These are phyloP conservation scores for Suillus ampliporus DNA, from an alignment of 768 basidiomycete species.

Conservation along the genomic window DNA sequence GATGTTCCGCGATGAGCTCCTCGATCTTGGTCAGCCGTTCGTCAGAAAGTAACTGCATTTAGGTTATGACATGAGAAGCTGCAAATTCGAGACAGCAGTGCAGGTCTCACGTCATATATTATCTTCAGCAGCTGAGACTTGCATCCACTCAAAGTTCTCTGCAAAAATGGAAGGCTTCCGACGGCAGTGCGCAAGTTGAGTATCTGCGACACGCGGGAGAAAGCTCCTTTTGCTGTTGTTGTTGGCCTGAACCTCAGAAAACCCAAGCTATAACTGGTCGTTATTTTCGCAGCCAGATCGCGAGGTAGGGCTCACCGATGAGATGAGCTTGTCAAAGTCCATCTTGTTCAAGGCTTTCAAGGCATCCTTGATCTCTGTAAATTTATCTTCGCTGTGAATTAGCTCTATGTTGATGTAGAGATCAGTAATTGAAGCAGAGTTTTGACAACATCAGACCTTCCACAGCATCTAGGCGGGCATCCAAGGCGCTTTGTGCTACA, in stretches of 20 bases:
- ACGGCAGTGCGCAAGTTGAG: slow-evolving; percentile 79
- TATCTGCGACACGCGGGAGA: slow-evolving; percentile 76
- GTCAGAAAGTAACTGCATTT: slow-evolving; percentile 72
- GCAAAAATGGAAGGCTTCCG: slow-evolving; percentile 65
- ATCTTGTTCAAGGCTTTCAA: slow-evolving; percentile 75
- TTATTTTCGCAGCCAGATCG: not conserved
- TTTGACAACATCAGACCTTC: slow-evolving; percentile 55
- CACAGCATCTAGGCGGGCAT: slow-evolving; percentile 86
- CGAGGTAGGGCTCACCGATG: slow-evolving; percentile 49
- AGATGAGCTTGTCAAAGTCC: slow-evolving; percentile 89
- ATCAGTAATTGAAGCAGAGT: slow-evolving; percentile 4
- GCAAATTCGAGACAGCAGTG: not conserved
- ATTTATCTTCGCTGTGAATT: slow-evolving; percentile 75
- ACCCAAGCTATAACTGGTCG: slow-evolving; percentile 58
- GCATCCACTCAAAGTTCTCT: slow-evolving; percentile 62
- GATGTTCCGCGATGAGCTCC: slow-evolving; percentile 55
- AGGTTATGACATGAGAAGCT: not conserved
- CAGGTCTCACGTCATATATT: slow-evolving; percentile 57
- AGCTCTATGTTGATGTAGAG: slow-evolving; percentile 56
- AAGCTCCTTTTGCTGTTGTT: slow-evolving; percentile 65
- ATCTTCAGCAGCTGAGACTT: slow-evolving; percentile 65
- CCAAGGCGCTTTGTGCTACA: slow-evolving; percentile 55
- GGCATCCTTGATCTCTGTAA: slow-evolving; percentile 68
- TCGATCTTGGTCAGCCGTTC: slow-evolving; percentile 71
- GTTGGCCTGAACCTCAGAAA: slow-evolving; percentile 62